Base-by-base conservation (phyloP, 2,329 filamentous ascomycete genomes). In the Penicillium palitans region DNA sequence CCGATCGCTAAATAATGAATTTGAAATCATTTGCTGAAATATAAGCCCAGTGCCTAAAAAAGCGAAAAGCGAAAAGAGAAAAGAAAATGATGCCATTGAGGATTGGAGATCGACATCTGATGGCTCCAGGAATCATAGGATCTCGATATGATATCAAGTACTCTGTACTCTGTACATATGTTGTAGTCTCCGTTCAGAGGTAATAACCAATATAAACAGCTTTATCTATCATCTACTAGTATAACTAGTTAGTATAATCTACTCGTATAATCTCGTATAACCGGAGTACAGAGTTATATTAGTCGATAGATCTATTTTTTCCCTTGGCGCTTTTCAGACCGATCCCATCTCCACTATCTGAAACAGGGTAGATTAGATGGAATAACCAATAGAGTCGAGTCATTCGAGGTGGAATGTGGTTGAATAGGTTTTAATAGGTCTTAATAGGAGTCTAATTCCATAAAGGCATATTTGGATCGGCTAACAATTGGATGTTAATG, bases 1-100 rank as follows among this genome's bases (percentile, higher is more conserved):
- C 58, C 25, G 58, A 59, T 27, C 27, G 13, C 19, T 62, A 5
- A 55, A 47, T 35, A 35, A 33, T 33, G 31, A 45, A 46, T 46
- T 12, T 29, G 19, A 17, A 24, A 42, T 25, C 3, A 13, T 25
- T 21, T 15, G n/a, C 46, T 37, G 25, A 45, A 21, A 47, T 19
- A 29, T 46, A 35, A 17, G 33, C 33, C 17, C 17, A 35, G 33
- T 17, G 33, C 15, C 33, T 35, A 15, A 13, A 13, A 13, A 15
- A 15, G 6, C 15, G 6, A 13, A 31, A 5, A 5, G 12, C 5
- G 9, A 31, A 31, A 29, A 7, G 6, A 25, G 9, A 1, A 31
- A 5, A 31, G 19, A 12, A 31, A 4, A 31, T 31, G 4, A 54
- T 46, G 52, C 33, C 19, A 47, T 41, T 33, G 21, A 19, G 44